Evolutionary conservation across 1,284 basidiomycete species (phyloP), one percentile per base, ranked within the genome.

Genomic region (Phylloporus gajari): DNA sequence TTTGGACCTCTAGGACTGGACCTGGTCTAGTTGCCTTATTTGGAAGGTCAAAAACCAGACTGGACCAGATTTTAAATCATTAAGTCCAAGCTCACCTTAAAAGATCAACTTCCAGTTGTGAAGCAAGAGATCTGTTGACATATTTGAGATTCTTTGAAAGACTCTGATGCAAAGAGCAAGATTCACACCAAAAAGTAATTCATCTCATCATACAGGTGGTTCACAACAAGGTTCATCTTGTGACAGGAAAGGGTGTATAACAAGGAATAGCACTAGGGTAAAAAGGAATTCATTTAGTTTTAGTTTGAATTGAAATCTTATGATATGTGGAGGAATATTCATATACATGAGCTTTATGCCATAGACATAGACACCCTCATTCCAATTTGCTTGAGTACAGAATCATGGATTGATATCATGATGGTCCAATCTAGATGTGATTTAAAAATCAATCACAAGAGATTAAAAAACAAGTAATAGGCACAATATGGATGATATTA

Each of bases 141-240:
- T 89, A 88, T n/a, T n/a, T n/a, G n/a, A n/a, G n/a, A n/a, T n/a
- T n/a, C n/a, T n/a, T n/a, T n/a, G n/a, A n/a, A n/a, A n/a, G n/a
- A n/a, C n/a, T n/a, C n/a, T n/a, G 42, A 61, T 27, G 15, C 60
- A 17, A 61, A 61, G 12, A 35, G 32, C 35, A 60, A 61, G 60
- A 38, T 61, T 61, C 42, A 38, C 60, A 42, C 60, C 35, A 38
- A 61, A 61, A n/a, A n/a, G 35, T 7, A 30, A 61, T 15, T 44
- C 67, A 89, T 90, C 85, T 93, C 88, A 82, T 93, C 91, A 4
- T 92, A 94, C 11, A 90, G 91, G 81, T 95, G 94, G 81, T 95
- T 95, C n/a, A 93, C 90, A 42, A 95, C 94, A 5, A 95, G 88
- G 80, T 95, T 93, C 86, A 94, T 92, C 80, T 90, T 91, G 76